Conservation (phyloP, 352 stramenopile genomes). For the Pythium aquatile region DNA sequence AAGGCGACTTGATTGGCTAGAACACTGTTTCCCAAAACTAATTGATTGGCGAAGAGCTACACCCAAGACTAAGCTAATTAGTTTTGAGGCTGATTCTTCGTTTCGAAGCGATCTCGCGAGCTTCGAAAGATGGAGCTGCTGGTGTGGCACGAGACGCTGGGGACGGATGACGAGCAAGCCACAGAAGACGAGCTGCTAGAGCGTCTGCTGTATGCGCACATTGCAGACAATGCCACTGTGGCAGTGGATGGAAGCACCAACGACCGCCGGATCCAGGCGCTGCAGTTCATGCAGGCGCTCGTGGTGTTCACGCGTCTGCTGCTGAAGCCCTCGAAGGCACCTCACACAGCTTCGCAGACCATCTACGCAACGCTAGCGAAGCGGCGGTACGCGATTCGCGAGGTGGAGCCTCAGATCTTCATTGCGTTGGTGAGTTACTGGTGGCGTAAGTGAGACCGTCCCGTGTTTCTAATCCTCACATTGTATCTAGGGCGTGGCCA, state of each 20-base stretch:
- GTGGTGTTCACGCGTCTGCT: constrained; percentile 50
- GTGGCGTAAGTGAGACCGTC: not conserved
- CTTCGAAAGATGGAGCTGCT: constrained; percentile 43
- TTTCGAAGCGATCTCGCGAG: no score
- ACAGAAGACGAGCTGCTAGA: constrained; percentile 46
- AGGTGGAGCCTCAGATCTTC: constrained; percentile 62
- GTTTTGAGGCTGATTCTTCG: not conserved
- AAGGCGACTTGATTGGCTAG: constrained; percentile 7
- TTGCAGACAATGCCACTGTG: not conserved
- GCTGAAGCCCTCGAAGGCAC: constrained; percentile 8
- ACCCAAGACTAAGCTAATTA: not conserved
- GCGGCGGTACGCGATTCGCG: constrained; percentile 41
- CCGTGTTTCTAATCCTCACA: not conserved
- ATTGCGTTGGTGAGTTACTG: constrained; percentile 45
- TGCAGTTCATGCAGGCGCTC: constrained; percentile 55
- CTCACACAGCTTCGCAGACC: constrained; percentile 26
- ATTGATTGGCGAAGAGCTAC: not conserved
- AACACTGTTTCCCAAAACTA: constrained; percentile 2
- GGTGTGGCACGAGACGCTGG: constrained; percentile 60
- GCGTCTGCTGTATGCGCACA: constrained; percentile 45
- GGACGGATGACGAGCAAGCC: constrained; percentile 67
- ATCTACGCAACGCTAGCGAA: constrained; percentile 44
- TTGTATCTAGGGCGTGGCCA: not conserved
- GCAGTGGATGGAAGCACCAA: not conserved
- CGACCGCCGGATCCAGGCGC: constrained; percentile 28